phyloP scores from a whole-genome alignment of 2,329 filamentous ascomycete genomes.

The Fusarium sp. region DNA sequence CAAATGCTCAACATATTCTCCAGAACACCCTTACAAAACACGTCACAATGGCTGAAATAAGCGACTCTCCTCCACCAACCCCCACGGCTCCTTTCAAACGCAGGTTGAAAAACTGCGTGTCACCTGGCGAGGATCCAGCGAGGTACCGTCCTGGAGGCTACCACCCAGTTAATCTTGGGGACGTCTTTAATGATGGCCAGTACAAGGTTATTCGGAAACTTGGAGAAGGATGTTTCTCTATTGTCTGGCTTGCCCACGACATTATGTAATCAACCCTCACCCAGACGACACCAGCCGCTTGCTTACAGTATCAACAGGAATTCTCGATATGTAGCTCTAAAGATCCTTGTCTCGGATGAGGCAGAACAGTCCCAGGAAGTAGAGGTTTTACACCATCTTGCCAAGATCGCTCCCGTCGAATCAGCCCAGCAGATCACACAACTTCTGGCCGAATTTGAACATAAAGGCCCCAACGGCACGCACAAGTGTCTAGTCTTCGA shows the following conservation, averaged over 20 bases:
- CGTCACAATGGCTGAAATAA: too few relatives aligned
- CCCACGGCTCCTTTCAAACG: too few relatives aligned
- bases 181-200: constrained; percentile 49
- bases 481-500: constrained; percentile 45
- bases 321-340: background rate
- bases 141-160: too few relatives aligned
- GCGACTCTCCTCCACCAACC: too few relatives aligned
- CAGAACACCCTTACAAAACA: too few relatives aligned
- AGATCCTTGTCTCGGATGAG: background rate
- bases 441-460: constrained; percentile 40
- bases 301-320: background rate
- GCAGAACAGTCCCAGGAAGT: constrained; percentile 22
- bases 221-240: constrained; percentile 54
- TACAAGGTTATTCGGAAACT: constrained; percentile 56
- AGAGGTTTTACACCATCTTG: constrained; percentile 1
- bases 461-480: constrained; percentile 43
- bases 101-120: too few relatives aligned
- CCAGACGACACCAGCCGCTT: too few relatives aligned
- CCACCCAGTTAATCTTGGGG: constrained; percentile 53
- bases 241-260: constrained; percentile 55
- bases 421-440: constrained; percentile 40
- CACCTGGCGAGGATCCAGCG: too few relatives aligned
- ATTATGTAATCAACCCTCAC: too few relatives aligned
- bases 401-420: rapidly evolving
- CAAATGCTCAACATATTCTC: too few relatives aligned